Conservation (phyloP, 768 basidiomycete genomes). For the Kwoniella sp. region DNA sequence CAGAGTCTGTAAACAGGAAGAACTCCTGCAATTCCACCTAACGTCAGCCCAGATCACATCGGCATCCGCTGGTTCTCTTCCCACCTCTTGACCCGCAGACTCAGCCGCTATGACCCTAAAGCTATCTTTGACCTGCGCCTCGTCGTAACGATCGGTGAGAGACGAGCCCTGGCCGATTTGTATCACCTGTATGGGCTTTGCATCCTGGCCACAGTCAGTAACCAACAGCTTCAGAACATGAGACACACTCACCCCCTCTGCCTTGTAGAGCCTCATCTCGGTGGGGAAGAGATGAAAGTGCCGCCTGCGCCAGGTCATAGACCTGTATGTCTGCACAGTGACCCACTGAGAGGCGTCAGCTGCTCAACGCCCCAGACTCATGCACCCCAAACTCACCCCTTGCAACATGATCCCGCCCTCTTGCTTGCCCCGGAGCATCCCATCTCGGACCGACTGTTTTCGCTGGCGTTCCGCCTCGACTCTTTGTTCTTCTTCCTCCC, state of each 20-base stretch:
- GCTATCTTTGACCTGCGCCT: slow-evolving; percentile 41
- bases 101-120: slow-evolving; percentile 35
- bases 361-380: background rate
- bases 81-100: slow-evolving; percentile 27
- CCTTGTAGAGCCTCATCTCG: slow-evolving; percentile 36
- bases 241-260: slow-evolving; percentile 27
- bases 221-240: background rate
- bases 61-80: background rate
- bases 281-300: slow-evolving; percentile 29
- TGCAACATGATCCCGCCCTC: slow-evolving; percentile 34
- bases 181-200: slow-evolving; percentile 32
- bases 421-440: slow-evolving; percentile 18
- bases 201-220: slow-evolving; percentile 23
- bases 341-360: slow-evolving; percentile 25
- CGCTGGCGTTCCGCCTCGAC: slow-evolving; percentile 11
- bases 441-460: slow-evolving; percentile 15
- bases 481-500: slow-evolving; percentile 14
- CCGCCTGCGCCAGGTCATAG: slow-evolving; percentile 36
- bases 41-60: background rate
- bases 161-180: slow-evolving; percentile 8
- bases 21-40: slow-evolving; percentile 23
- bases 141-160: slow-evolving; percentile 35
- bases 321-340: slow-evolving; percentile 37
- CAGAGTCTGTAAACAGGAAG: slow-evolving; percentile 41
- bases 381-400: slow-evolving; percentile 27